Percentiles rank a stretch among this genome's conserved stretches.
These are phyloP conservation scores for Geotrichum ghanense DNA, from an alignment of 805 yeast species.

Conservation along the genomic window DNA sequence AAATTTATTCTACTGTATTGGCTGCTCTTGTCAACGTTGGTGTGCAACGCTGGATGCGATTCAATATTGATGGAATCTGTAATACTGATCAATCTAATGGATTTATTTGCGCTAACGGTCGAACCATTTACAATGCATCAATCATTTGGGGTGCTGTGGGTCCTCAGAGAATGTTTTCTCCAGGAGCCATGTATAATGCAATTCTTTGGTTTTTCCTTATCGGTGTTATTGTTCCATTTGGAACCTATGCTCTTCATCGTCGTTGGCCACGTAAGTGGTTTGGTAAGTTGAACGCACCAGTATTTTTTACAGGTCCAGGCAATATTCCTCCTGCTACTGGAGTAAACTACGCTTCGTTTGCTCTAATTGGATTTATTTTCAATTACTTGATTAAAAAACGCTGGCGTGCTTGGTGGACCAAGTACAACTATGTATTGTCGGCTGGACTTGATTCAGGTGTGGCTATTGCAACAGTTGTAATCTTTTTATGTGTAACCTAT, in stretches of 20 bases:
- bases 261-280: neutral
- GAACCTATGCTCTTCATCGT: neutral
- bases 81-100: conserved; percentile 29
- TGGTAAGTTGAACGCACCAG: conserved; percentile 13
- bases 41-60: conserved; percentile 33
- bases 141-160: conserved; percentile 49
- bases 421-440: conserved; percentile 50
- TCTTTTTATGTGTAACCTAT: conserved; percentile 39
- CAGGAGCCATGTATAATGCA: conserved; percentile 1
- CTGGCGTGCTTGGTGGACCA: conserved; percentile 43
- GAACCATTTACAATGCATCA: conserved; percentile 36
- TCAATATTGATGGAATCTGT: conserved; percentile 34
- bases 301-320: conserved; percentile 43
- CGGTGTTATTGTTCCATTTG: conserved; percentile 1
- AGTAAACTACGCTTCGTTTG: conserved; percentile 44
- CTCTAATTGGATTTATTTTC: conserved; percentile 37
- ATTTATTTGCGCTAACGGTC: conserved; percentile 33
- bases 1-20: conserved; percentile 31
- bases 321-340: conserved; percentile 60
- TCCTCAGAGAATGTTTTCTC: conserved; percentile 26
- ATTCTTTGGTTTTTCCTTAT: conserved; percentile 54
- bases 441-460: conserved; percentile 52
- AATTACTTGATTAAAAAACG: conserved; percentile 38
- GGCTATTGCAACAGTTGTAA: conserved; percentile 44
- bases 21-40: conserved; percentile 31